These are phyloP conservation scores for Mesembryanthemum crystallinum DNA, from an alignment of 148 eudicot genomes.

Conservation along the genomic window DNA sequence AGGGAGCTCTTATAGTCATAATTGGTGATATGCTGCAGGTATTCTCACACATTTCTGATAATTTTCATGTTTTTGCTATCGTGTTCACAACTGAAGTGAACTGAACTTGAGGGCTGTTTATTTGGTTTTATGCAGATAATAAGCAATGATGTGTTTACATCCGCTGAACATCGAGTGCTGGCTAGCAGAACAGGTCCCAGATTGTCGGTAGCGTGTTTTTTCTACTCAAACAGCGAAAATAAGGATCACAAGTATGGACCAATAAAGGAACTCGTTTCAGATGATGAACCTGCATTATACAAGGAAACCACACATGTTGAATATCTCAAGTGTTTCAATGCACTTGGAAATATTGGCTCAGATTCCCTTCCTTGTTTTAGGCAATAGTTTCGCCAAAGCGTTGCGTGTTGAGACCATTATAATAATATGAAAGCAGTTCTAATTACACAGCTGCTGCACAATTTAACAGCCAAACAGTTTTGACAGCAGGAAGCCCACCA, in stretches of 20 bases:
- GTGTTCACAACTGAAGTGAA: no score
- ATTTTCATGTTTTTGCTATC: no score
- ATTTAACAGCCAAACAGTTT: no score
- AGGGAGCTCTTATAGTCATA: constrained; percentile 64
- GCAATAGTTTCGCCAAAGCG: not conserved
- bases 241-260: constrained; percentile 41
- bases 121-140: constrained; percentile 35
- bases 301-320: constrained; percentile 36
- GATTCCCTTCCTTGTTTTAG: constrained; percentile 24
- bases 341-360: constrained; percentile 16
- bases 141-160: constrained; percentile 46
- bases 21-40: constrained; percentile 82
- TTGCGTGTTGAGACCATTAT: no score
- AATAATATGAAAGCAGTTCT: no score
- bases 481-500: no score
- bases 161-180: constrained; percentile 63
- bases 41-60: no score
- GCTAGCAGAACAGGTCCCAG: constrained; percentile 48
- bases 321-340: constrained; percentile 26
- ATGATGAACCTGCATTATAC: constrained; percentile 42
- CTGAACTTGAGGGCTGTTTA: not conserved
- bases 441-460: no score
- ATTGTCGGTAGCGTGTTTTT: constrained; percentile 60
- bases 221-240: constrained; percentile 33
- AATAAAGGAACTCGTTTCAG: constrained; percentile 41